Percentiles rank a stretch among this genome's conserved stretches.
Evolutionary conservation across 2,329 filamentous ascomycete genomes (phyloP).

Genomic region (Ceratocystis cacaofunesta): DNA sequence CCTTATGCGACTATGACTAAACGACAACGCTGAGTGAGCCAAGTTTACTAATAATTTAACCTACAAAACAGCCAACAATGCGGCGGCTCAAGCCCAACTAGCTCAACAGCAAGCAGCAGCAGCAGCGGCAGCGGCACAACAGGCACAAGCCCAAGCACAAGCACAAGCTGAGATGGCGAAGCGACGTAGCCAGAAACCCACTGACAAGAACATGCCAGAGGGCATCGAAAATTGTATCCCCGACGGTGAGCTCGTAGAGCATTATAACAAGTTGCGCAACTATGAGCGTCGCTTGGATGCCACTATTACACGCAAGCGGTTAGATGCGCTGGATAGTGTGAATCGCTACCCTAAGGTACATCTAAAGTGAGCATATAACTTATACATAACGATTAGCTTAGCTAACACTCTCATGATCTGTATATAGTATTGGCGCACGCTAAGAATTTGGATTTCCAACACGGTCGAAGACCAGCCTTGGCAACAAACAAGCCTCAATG

Average conservation of each 20-base stretch:
- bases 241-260: slow-evolving; percentile 57
- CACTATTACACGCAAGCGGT: slow-evolving; percentile 80
- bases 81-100: slow-evolving; percentile 40
- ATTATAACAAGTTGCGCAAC: slow-evolving; percentile 73
- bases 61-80: slow-evolving; percentile 4
- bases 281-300: slow-evolving; percentile 81
- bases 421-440: slow-evolving; percentile 31
- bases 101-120: slow-evolving; percentile 31
- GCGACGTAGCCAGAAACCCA: slow-evolving; percentile 74
- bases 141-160: slow-evolving; percentile 36
- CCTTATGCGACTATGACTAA: no score
- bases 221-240: slow-evolving; percentile 71
- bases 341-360: slow-evolving; percentile 55
- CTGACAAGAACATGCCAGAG: slow-evolving; percentile 87
- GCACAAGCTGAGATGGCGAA: slow-evolving; percentile 52
- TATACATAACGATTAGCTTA: no score
- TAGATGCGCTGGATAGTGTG: slow-evolving; percentile 76
- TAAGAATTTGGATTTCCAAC: slow-evolving; percentile 91
- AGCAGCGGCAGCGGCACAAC: slow-evolving; percentile 32
- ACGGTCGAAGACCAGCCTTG: slow-evolving; percentile 88
- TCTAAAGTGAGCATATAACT: neutral
- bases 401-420: no score
- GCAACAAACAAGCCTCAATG: slow-evolving; percentile 51
- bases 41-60: neutral
- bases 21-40: no score